A percentile compares a stretch with the other conserved stretches of the same genome.
These are phyloP conservation scores for Entomortierella beljakovae DNA, from an alignment of 192 early-diverging fungal genomes.

Conservation along the genomic window DNA sequence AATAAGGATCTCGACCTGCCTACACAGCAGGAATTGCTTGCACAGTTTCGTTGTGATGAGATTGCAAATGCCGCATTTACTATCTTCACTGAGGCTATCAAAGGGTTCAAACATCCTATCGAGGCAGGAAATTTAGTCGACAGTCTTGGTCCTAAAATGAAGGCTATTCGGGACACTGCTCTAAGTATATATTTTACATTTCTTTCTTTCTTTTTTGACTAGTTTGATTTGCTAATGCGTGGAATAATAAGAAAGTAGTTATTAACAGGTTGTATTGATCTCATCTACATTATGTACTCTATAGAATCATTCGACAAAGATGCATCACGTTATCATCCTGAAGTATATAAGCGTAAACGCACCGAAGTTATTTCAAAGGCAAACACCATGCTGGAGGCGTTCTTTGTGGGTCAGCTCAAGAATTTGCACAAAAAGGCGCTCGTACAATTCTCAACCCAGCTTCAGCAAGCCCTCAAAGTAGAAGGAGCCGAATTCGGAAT, in stretches of 20 bases:
- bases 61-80: conserved; percentile 82
- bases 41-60: conserved; percentile 99
- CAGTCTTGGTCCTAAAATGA: conserved; percentile 74
- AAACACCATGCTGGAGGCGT: conserved; percentile 77
- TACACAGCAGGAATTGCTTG: conserved; percentile 97
- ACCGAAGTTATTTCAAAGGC: conserved; percentile 81
- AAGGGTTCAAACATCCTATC: conserved; percentile 71
- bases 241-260: too few relatives aligned
- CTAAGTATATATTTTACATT: conserved; percentile 59
- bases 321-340: conserved; percentile 88
- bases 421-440: conserved; percentile 84
- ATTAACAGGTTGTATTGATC: too few relatives aligned
- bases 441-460: conserved; percentile 66
- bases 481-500: conserved; percentile 72
- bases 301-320: conserved; percentile 85
- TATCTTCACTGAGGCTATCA: conserved; percentile 71
- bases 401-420: conserved; percentile 87
- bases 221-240: too few relatives aligned
- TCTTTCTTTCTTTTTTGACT: too few relatives aligned
- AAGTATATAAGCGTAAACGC: conserved; percentile 90
- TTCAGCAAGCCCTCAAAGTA: conserved; percentile 43
- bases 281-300: neutral
- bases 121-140: conserved; percentile 83
- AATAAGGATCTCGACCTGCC: conserved; percentile 98
- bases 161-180: conserved; percentile 64